Evolutionary conservation across 176 grass and related monocot genomes (phyloP).

Genomic region (Aechmea fasciata): DNA sequence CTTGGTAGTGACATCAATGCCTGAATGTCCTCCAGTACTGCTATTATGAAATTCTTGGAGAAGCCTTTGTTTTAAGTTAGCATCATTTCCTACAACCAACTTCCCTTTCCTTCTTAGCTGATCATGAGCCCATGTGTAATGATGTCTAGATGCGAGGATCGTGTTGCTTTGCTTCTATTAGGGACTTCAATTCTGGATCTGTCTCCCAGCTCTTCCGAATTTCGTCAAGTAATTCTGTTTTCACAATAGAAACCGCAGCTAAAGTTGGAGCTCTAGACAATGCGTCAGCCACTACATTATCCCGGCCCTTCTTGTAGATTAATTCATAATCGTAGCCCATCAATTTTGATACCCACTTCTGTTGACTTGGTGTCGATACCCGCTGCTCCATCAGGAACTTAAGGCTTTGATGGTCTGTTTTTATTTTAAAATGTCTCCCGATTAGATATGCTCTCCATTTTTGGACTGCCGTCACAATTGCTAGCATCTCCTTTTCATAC

Average conservation of each 20-base stretch:
- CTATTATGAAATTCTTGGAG: neutral
- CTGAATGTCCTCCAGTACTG: neutral
- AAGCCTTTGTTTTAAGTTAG: neutral
- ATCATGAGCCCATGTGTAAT: neutral
- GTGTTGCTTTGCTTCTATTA: neutral
- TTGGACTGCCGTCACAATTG: neutral
- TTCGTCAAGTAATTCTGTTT: neutral
- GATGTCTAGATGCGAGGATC: too few species aligned
- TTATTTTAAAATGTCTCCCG: neutral
- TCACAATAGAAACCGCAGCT: neutral
- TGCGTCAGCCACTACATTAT: neutral
- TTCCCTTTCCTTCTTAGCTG: neutral
- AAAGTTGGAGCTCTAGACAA: neutral
- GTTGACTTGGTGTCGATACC: neutral
- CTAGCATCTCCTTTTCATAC: neutral
- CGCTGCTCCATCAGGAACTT: neutral
- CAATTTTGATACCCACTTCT: neutral
- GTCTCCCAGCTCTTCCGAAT: neutral
- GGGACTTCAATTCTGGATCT: neutral
- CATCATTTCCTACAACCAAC: neutral
- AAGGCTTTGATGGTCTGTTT: neutral
- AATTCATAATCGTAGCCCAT: neutral
- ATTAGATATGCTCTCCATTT: conserved; percentile 2
- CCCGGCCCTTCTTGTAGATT: neutral
- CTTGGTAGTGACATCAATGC: neutral